Evolutionary conservation across 2,329 filamentous ascomycete genomes (phyloP).

Genomic region (Xylaria sp.): DNA sequence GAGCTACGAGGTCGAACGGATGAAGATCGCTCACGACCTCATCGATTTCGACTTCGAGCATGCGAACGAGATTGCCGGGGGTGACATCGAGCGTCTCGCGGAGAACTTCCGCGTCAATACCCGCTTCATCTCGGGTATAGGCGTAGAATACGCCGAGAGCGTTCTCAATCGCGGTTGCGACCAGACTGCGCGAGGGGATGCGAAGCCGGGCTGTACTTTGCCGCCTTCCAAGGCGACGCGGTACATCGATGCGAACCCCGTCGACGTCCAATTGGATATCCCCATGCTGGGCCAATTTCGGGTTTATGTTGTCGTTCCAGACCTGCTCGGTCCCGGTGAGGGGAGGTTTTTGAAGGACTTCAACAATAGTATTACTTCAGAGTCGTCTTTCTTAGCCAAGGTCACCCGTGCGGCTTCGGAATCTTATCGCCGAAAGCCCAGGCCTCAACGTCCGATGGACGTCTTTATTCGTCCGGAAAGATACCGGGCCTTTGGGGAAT

Average conservation of each 20-base stretch:
- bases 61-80: conserved; percentile 68
- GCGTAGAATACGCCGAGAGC: conserved; percentile 69
- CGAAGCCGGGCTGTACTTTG: conserved; percentile 66
- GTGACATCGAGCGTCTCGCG: conserved; percentile 71
- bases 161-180: conserved; percentile 59
- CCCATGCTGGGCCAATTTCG: conserved; percentile 82
- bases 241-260: conserved; percentile 81
- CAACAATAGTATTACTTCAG: conserved; percentile 63
- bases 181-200: conserved; percentile 56
- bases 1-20: conserved; percentile 73
- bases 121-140: conserved; percentile 78
- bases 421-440: conserved; percentile 71
- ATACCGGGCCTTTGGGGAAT: conserved; percentile 73
- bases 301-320: conserved; percentile 75
- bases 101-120: conserved; percentile 77
- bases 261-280: conserved; percentile 81
- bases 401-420: conserved; percentile 67
- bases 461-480: conserved; percentile 74
- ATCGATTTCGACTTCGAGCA: conserved; percentile 69
- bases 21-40: conserved; percentile 68
- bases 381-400: conserved; percentile 66
- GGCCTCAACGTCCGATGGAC: conserved; percentile 68
- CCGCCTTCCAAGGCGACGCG: conserved; percentile 77
- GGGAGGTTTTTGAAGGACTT: conserved; percentile 67
- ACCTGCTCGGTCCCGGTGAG: conserved; percentile 64